These are phyloP conservation scores for Tetrapisispora fleetii DNA, from an alignment of 805 yeast species.

Conservation along the genomic window DNA sequence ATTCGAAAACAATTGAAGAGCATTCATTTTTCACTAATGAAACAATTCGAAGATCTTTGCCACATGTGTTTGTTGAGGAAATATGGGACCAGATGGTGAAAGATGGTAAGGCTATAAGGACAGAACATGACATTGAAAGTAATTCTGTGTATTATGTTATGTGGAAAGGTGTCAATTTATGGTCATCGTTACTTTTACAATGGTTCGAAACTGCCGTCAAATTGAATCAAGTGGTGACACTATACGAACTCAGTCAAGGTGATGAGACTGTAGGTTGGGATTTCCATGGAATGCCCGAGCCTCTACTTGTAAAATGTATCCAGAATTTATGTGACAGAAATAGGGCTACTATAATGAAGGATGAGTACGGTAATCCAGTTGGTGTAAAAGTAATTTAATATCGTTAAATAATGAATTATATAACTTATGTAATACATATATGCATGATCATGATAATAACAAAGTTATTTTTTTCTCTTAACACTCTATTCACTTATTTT, in stretches of 20 bases:
- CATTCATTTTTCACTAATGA: constrained; percentile 41
- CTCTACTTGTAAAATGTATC: constrained; percentile 44
- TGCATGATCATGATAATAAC: neutral
- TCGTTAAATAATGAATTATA: neutral
- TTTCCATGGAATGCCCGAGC: constrained; percentile 53
- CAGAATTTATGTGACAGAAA: constrained; percentile 54
- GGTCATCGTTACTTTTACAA: constrained; percentile 56
- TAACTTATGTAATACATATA: neutral
- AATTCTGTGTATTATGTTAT: constrained; percentile 33
- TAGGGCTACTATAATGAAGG: constrained; percentile 63
- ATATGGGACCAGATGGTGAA: constrained; percentile 50
- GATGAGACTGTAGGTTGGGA: constrained; percentile 48
- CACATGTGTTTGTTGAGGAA: constrained; percentile 43
- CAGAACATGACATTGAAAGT: constrained; percentile 27
- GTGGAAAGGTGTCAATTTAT: constrained; percentile 59
- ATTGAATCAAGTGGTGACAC: constrained; percentile 61
- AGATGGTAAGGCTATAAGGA: constrained; percentile 48
- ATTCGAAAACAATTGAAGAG: constrained; percentile 1
- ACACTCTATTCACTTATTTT: neutral
- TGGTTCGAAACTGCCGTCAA: constrained; percentile 78
- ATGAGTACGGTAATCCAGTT: constrained; percentile 52
- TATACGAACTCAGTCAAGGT: constrained; percentile 68
- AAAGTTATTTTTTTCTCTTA: too few species aligned
- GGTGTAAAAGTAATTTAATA: constrained; percentile 66
- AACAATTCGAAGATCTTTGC: constrained; percentile 42